Evolutionary conservation across 306 rosid genomes (phyloP).

Genomic region (Castanopsis chinensis): DNA sequence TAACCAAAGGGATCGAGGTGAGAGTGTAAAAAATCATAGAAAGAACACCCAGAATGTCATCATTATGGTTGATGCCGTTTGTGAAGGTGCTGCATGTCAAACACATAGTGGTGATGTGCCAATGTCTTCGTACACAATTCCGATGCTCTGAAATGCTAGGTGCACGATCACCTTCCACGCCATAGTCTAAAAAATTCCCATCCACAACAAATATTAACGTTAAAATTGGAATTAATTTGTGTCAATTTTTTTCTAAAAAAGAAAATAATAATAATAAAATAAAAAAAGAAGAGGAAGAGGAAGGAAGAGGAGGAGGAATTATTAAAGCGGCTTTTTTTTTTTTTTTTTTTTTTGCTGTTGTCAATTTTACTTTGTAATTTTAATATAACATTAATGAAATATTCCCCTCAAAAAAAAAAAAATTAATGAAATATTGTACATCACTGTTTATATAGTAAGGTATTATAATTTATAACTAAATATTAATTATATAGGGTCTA

Average conservation of each 20-base stretch:
- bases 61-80: conserved; percentile 40
- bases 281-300: too few relatives aligned
- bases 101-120: conserved; percentile 75
- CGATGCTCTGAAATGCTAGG: conserved; percentile 30
- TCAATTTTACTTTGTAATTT: too few relatives aligned
- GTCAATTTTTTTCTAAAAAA: not conserved
- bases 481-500: too few relatives aligned
- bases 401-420: too few relatives aligned
- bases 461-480: not conserved
- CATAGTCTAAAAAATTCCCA: conserved; percentile 10
- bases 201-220: not conserved
- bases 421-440: too few relatives aligned
- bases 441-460: too few relatives aligned
- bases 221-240: too few relatives aligned
- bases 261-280: not conserved
- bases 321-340: too few relatives aligned
- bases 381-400: too few relatives aligned
- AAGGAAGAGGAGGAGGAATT: too few relatives aligned
- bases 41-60: conserved; percentile 64
- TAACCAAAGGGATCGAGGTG: too few relatives aligned
- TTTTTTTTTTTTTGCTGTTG: too few relatives aligned
- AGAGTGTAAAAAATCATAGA: conserved; percentile 27
- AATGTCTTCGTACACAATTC: conserved; percentile 67
- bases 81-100: conserved; percentile 42
- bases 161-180: conserved; percentile 36